phyloP scores from a whole-genome alignment of 306 rosid species.

The Dalbergia cochinchinensis region DNA sequence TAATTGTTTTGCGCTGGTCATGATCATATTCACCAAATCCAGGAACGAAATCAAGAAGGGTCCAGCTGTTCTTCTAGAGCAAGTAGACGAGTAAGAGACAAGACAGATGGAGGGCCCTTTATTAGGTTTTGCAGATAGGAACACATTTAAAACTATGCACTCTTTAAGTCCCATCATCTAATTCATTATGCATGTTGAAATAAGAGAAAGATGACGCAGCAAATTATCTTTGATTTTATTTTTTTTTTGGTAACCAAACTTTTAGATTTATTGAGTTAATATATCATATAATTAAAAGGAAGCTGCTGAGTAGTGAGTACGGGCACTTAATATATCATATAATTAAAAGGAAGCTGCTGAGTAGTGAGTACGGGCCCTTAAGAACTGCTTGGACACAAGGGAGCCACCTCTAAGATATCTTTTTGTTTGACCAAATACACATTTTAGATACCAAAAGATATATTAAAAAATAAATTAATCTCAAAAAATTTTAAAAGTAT shows the following conservation, averaged over 20 bases:
- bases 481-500: no score
- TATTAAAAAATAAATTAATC: no score
- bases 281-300: not conserved
- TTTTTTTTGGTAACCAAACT: no score
- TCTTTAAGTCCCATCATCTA: not conserved
- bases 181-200: not conserved
- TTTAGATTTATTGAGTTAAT: not conserved
- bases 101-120: not conserved
- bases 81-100: not conserved
- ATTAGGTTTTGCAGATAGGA: not conserved
- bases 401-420: no score
- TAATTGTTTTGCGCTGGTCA: not conserved
- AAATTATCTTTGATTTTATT: not conserved
- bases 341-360: not conserved
- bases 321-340: no score
- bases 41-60: slow-evolving; percentile 9
- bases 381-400: no score
- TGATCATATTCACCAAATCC: slow-evolving; percentile 9
- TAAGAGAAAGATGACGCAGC: not conserved
- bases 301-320: not conserved
- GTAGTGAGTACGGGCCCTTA: no score
- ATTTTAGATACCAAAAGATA: no score
- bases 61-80: slow-evolving; percentile 41
- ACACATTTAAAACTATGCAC: not conserved
- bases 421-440: no score